phyloP scores from a whole-genome alignment of 805 yeast species.

The Lipomyces yamadae region DNA sequence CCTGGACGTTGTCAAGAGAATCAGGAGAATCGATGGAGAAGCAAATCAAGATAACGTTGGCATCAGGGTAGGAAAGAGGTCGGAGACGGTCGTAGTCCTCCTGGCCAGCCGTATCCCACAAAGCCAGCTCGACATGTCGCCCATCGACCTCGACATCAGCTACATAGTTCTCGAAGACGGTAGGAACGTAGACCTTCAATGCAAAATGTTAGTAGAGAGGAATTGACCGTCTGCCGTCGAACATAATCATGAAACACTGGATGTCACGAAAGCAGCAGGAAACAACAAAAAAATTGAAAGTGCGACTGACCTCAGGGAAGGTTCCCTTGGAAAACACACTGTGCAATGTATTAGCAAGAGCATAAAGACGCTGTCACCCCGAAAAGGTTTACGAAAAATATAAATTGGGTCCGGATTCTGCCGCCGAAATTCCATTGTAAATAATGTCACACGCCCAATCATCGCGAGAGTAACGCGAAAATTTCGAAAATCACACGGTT shows the following conservation, averaged over 20 bases:
- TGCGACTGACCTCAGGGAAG: conserved; percentile 66
- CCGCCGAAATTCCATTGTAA: neutral
- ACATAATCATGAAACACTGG: neutral
- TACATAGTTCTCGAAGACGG: conserved; percentile 96
- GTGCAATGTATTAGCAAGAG: neutral
- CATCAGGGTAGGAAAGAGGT: conserved; percentile 89
- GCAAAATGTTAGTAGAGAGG: conserved; percentile 4
- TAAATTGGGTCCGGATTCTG: neutral
- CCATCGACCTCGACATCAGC: conserved; percentile 94
- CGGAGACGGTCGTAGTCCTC: conserved; percentile 95
- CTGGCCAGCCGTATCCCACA: conserved; percentile 99
- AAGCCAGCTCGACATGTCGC: conserved; percentile 87
- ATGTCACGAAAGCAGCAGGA: neutral
- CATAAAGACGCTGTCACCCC: neutral
- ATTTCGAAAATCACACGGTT: neutral
- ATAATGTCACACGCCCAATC: neutral
- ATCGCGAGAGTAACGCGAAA: neutral
- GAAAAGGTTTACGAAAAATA: neutral
- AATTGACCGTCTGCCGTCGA: neutral
- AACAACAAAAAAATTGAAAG: neutral
- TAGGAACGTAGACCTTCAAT: conserved; percentile 76
- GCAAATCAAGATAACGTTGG: conserved; percentile 89
- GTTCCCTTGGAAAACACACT: conserved; percentile 80
- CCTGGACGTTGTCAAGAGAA: conserved; percentile 90
- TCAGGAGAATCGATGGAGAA: conserved; percentile 90